Evolutionary conservation across 805 yeast genomes (phyloP).

Genomic region (Starmera dryadoides): DNA sequence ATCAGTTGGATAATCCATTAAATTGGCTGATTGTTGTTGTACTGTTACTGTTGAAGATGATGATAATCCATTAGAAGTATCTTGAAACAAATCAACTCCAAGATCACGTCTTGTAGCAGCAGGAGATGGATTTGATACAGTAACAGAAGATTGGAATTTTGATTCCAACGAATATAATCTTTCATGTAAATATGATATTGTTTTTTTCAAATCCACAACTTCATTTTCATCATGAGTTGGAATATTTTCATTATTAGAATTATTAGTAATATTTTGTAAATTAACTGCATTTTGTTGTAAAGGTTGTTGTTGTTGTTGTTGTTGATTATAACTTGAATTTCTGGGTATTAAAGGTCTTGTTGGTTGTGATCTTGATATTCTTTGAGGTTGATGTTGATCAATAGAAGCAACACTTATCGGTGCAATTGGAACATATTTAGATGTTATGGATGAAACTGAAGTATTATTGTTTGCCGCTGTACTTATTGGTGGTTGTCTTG

Average conservation of each 20-base stretch:
- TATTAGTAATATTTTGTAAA: no score
- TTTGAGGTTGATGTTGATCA: no score
- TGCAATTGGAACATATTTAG: not conserved
- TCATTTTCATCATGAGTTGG: not conserved
- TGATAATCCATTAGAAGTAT: not conserved
- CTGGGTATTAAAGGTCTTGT: no score
- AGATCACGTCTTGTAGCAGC: not conserved
- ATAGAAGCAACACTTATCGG: slow-evolving; percentile 6
- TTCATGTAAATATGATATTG: not conserved
- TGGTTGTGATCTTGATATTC: no score
- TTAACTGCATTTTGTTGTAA: no score
- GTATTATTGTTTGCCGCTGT: no score
- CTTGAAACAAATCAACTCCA: not conserved
- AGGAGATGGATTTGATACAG: not conserved
- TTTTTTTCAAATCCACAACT: not conserved
- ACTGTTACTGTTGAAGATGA: not conserved
- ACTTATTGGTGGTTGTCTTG: no score
- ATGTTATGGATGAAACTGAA: not conserved
- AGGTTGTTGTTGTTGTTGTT: not conserved
- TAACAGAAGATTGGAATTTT: not conserved
- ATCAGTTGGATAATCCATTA: not conserved
- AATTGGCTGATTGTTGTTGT: not conserved
- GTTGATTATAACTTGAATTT: no score
- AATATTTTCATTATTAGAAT: no score
- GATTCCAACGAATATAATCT: slow-evolving; percentile 1